Conservation (phyloP, 164 flowering plant genomes). For the Paratinospora sagittata region DNA sequence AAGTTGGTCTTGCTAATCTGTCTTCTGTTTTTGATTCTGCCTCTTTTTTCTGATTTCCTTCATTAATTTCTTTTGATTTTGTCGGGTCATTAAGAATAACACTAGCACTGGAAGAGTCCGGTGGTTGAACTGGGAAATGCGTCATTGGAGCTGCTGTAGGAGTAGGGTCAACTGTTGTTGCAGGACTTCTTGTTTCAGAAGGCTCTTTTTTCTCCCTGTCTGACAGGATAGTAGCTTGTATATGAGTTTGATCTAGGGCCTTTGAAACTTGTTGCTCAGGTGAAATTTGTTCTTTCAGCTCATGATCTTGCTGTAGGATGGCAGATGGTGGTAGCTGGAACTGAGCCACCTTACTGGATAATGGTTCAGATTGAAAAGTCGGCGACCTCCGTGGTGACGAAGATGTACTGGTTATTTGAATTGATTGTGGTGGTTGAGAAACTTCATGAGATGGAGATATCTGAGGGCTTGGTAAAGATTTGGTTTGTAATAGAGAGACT, state of each 20-base stretch:
- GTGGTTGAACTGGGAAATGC: background rate
- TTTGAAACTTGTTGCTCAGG: too few species aligned
- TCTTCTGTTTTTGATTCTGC: slow-evolving; percentile 14
- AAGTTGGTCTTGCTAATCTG: slow-evolving; percentile 1
- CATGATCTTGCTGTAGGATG: background rate
- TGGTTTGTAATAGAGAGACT: background rate
- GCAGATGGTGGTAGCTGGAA: background rate
- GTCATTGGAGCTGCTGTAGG: background rate
- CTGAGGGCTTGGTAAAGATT: background rate
- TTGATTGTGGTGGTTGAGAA: background rate
- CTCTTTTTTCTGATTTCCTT: slow-evolving; percentile 16
- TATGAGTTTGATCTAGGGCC: slow-evolving; percentile 1
- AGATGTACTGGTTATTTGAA: background rate
- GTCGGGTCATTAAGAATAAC: slow-evolving; percentile 1
- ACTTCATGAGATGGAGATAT: too few species aligned
- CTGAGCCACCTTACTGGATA: background rate
- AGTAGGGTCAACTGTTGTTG: background rate
- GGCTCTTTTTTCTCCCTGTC: background rate
- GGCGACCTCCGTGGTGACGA: background rate
- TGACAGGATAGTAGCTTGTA: background rate
- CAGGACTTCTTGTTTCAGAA: background rate
- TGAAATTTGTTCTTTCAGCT: background rate
- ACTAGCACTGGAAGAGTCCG: background rate
- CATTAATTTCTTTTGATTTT: slow-evolving; percentile 11
- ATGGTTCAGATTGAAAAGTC: background rate